A percentile compares a stretch with the other conserved stretches of the same genome.
Conservation (phyloP, 2,329 filamentous ascomycete genomes). For the Mollisiaceae sp. region DNA sequence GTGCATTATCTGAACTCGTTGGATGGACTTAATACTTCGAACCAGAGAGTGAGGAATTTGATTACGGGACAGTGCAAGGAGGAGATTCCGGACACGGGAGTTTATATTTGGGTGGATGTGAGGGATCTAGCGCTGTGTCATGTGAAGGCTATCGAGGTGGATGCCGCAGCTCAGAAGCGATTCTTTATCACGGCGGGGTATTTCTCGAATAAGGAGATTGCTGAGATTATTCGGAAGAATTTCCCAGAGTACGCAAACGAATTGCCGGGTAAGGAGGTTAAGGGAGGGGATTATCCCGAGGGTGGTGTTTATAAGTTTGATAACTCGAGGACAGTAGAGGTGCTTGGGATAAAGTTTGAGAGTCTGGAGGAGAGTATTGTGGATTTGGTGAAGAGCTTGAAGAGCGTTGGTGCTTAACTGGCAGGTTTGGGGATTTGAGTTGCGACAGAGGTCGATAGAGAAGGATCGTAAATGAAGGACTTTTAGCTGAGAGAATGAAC, state of each 20-base stretch:
- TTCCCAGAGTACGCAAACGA: constrained; percentile 57
- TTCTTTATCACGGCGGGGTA: constrained; percentile 67
- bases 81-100: constrained; percentile 60
- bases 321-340: constrained; percentile 57
- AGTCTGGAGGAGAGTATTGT: constrained; percentile 61
- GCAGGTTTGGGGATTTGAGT: neutral
- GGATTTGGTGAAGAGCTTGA: constrained; percentile 58
- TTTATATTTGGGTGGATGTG: constrained; percentile 65
- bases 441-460: neutral
- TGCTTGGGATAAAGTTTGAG: constrained; percentile 65
- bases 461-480: neutral
- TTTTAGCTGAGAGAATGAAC: neutral
- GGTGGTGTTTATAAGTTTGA: constrained; percentile 59
- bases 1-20: constrained; percentile 67
- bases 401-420: constrained; percentile 34
- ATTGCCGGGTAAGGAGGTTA: constrained; percentile 51
- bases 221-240: constrained; percentile 58
- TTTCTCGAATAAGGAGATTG: constrained; percentile 65
- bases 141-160: constrained; percentile 61
- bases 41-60: constrained; percentile 67
- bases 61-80: constrained; percentile 66
- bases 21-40: constrained; percentile 74
- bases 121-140: constrained; percentile 67
- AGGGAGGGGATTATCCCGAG: constrained; percentile 43
- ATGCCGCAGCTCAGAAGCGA: constrained; percentile 62